These are phyloP conservation scores for Nicotiana sylvestris DNA, from an alignment of 257 asterid genomes.

Conservation along the genomic window DNA sequence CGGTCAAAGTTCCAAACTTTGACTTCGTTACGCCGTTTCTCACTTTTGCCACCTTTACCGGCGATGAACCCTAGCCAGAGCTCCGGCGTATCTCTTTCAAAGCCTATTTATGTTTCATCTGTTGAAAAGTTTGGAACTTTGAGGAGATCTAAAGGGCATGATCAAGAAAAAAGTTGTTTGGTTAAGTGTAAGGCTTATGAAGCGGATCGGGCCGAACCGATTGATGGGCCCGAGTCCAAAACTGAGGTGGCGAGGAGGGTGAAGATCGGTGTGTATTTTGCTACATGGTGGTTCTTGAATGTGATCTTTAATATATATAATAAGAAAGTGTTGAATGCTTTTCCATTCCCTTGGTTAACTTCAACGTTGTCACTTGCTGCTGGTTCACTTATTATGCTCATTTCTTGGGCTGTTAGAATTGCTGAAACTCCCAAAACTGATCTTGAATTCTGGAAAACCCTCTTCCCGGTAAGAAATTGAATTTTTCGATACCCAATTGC, in stretches of 20 bases:
- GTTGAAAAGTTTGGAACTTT: slow-evolving; percentile 17
- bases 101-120: slow-evolving; percentile 44
- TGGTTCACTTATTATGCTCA: slow-evolving; percentile 82
- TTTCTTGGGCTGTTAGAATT: slow-evolving; percentile 81
- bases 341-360: slow-evolving; percentile 87
- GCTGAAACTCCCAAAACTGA: slow-evolving; percentile 89
- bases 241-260: slow-evolving; percentile 66
- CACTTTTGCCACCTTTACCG: slow-evolving; percentile 28
- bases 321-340: slow-evolving; percentile 88
- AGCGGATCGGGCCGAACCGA: slow-evolving; percentile 61
- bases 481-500: not conserved
- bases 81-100: slow-evolving; percentile 29
- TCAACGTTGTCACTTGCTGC: slow-evolving; percentile 90
- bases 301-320: slow-evolving; percentile 87
- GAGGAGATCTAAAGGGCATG: slow-evolving; percentile 5
- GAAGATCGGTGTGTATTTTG: slow-evolving; percentile 86
- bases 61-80: slow-evolving; percentile 23
- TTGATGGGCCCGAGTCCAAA: slow-evolving; percentile 30
- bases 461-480: slow-evolving; percentile 62
- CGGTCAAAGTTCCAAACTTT: slow-evolving; percentile 23
- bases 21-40: slow-evolving; percentile 9
- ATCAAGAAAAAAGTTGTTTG: slow-evolving; percentile 25
- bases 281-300: slow-evolving; percentile 94
- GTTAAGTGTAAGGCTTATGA: slow-evolving; percentile 65
- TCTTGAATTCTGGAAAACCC: slow-evolving; percentile 93